Evolutionary conservation across 495 filamentous ascomycete species (phyloP).

Genomic region (Beverwykella pulmonaria): DNA sequence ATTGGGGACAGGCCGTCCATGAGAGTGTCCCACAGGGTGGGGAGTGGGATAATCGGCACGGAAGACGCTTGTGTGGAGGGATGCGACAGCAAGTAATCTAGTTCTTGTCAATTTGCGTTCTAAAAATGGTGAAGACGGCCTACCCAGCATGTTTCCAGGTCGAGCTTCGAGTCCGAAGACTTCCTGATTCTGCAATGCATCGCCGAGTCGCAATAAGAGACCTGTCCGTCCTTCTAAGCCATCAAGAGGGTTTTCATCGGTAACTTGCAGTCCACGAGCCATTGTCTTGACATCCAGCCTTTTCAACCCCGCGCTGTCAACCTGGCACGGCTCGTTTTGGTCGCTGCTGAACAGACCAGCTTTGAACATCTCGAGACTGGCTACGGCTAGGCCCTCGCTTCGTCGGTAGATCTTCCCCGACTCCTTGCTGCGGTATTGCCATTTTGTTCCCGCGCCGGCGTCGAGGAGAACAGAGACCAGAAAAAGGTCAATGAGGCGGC

Average conservation of each 20-base stretch:
- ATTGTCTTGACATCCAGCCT: constrained; percentile 73
- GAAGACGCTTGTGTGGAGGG: constrained; percentile 84
- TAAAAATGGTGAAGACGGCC: constrained; percentile 3
- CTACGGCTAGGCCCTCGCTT: constrained; percentile 91
- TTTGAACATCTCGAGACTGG: constrained; percentile 98
- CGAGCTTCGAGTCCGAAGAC: constrained; percentile 83
- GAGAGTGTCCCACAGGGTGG: constrained; percentile 85
- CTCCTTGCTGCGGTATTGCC: constrained; percentile 89
- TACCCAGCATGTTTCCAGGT: constrained; percentile 95
- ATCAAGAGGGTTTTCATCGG: constrained; percentile 76
- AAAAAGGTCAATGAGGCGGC: constrained; percentile 81
- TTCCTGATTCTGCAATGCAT: constrained; percentile 77
- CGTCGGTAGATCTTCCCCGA: constrained; percentile 81
- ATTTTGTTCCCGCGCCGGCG: constrained; percentile 79
- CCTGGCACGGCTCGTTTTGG: constrained; percentile 77
- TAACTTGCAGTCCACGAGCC: constrained; percentile 80
- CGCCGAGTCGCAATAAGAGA: constrained; percentile 73
- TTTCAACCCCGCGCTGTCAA: constrained; percentile 80
- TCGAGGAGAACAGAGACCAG: constrained; percentile 88
- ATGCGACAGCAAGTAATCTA: constrained; percentile 92
- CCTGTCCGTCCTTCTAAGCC: constrained; percentile 86
- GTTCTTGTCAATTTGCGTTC: constrained; percentile 23
- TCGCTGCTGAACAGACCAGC: constrained; percentile 88
- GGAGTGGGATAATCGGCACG: constrained; percentile 83
- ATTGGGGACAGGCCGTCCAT: constrained; percentile 86